Base-by-base conservation (phyloP, 2,329 filamentous ascomycete species). In the Dactylonectria macrodidyma region DNA sequence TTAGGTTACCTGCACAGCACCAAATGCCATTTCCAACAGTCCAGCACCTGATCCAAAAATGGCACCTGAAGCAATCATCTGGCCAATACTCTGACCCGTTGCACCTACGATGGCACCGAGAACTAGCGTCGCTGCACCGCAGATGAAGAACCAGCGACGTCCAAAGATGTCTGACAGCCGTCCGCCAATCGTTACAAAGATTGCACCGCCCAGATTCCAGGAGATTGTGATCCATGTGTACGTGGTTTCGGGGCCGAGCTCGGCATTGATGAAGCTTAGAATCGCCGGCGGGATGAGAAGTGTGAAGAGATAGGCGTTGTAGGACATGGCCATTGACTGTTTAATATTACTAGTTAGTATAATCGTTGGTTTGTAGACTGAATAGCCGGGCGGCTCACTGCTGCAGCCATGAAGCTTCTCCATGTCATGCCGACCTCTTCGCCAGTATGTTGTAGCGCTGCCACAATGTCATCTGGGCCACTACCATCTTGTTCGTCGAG, bases 151-250 rank as follows among this genome's bases (percentile, higher is more conserved):
- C 69, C 77, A 83, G 19, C 81, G 77, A 14, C 80, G 70, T 7
- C 81, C 81, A 44, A 83, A 83, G 30, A 83, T 81, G 66, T 83
- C 82, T 2, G 79, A 79, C 1, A 84, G 71, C 30, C 81, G 77
- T 6, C 78, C 78, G 11, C 77, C 77, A 16, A 81, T 75, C 9
- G 78, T 78, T 34, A 81, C 77, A 26, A 81, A 73, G 50, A 80
- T 76, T 34, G 79, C 75, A 16, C 77, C 80, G 22, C 76, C 78
- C 7, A 81, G 74, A 22, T 73, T 76, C 76, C 75, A 78, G 19
- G 59, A 77, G n/a, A 78, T 69, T 2, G 78, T 79, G 33, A 81
- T 81, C 79, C 79, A 81, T 9, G 77, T 75, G 14, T 78, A 79
- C 56, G 76, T 78, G 2, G 78, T 74, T 52, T 78, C 76, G 2